Evolutionary conservation across 1,139 yeast genomes (phyloP).

Genomic region (Torulaspora pretoriensis): DNA sequence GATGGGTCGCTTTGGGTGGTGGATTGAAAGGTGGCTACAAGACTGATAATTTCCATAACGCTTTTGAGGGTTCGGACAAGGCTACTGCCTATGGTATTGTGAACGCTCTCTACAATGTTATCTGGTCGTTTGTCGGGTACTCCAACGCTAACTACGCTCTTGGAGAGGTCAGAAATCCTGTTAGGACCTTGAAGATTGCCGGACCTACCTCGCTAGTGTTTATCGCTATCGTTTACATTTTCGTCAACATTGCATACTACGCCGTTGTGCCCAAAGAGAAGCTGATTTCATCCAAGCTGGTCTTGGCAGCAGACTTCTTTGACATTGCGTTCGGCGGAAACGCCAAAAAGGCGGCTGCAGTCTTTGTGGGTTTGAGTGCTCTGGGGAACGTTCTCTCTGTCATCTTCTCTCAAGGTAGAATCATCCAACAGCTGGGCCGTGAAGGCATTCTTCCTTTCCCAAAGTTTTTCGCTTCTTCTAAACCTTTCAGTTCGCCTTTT

Average conservation of each 20-base stretch:
- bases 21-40: conserved; percentile 50
- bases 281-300: conserved; percentile 57
- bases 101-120: conserved; percentile 71
- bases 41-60: conserved; percentile 59
- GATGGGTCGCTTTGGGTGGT: conserved; percentile 79
- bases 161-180: conserved; percentile 72
- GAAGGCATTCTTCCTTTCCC: conserved; percentile 73
- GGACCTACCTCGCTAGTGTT: conserved; percentile 65
- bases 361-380: conserved; percentile 71
- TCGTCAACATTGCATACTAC: conserved; percentile 68
- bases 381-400: conserved; percentile 77
- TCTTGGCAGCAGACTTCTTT: conserved; percentile 72
- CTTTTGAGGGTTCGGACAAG: conserved; percentile 52
- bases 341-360: conserved; percentile 62
- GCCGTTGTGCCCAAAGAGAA: conserved; percentile 69
- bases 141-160: conserved; percentile 79
- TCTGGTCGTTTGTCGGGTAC: conserved; percentile 75
- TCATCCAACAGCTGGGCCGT: conserved; percentile 68
- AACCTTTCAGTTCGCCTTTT: conserved; percentile 46
- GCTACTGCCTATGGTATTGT: conserved; percentile 77
- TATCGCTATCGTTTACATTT: conserved; percentile 59
- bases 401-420: conserved; percentile 72
- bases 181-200: conserved; percentile 60
- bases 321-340: conserved; percentile 65
- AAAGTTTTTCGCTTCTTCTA: conserved; percentile 48